Evolutionary conservation across 306 rosid species (phyloP).

Genomic region (Alnus glutinosa): DNA sequence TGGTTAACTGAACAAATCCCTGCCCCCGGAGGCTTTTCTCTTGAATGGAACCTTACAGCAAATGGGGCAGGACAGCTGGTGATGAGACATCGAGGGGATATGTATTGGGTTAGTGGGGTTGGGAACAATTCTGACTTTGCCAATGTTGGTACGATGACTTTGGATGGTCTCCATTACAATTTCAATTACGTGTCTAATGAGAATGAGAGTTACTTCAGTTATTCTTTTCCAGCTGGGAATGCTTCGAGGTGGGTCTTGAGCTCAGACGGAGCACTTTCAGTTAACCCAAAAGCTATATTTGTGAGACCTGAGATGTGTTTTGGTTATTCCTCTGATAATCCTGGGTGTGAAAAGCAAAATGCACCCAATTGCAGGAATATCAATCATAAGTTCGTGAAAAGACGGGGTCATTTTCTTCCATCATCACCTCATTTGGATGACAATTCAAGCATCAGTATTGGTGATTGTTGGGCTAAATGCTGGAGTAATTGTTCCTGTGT

Average conservation of each 20-base stretch:
- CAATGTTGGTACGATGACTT: not conserved
- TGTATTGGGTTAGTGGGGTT: not conserved
- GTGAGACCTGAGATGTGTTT: not conserved
- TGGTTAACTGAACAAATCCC: not conserved
- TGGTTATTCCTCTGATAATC: not conserved
- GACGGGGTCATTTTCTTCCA: not conserved
- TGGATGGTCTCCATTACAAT: not conserved
- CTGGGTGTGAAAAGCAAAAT: not conserved
- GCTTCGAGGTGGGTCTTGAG: not conserved
- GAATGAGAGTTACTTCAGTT: not conserved
- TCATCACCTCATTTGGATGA: not conserved
- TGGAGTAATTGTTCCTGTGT: constrained; percentile 19
- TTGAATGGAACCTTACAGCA: not conserved
- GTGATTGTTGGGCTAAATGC: constrained; percentile 19
- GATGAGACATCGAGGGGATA: not conserved
- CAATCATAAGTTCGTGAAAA: not conserved
- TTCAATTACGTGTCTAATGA: not conserved
- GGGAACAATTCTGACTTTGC: not conserved
- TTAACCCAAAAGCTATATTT: not conserved
- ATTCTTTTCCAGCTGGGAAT: not conserved
- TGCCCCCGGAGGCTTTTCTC: not conserved
- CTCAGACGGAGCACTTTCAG: not conserved
- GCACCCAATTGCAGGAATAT: not conserved
- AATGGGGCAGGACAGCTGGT: not conserved
- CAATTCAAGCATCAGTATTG: not conserved